A percentile compares a stretch with the other conserved stretches of the same genome.
Evolutionary conservation across 495 filamentous ascomycete genomes (phyloP).

Genomic region (Tuber brumale): DNA sequence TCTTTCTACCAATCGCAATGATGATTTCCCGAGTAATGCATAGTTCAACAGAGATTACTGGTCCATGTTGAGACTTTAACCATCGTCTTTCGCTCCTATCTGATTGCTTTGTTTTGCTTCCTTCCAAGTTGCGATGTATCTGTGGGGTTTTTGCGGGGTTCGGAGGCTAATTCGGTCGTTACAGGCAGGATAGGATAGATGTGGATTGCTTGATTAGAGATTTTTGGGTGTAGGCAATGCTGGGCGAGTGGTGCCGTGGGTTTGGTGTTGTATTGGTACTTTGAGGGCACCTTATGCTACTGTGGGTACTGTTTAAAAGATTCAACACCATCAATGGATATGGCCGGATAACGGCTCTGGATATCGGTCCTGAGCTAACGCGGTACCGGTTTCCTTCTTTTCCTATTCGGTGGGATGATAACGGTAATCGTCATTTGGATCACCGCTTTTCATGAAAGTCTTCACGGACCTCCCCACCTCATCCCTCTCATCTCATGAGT

Average conservation of each 20-base stretch:
- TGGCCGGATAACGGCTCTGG: background rate
- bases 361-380: background rate
- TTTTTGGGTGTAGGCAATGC: background rate
- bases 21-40: constrained; percentile 30
- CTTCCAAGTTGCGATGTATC: background rate
- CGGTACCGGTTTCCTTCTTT: background rate
- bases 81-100: constrained; percentile 43
- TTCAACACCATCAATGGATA: background rate
- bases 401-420: background rate
- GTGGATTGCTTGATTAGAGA: background rate
- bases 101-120: constrained; percentile 17
- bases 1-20: background rate
- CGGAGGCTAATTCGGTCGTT: constrained; percentile 14
- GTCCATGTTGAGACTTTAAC: constrained; percentile 40
- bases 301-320: background rate
- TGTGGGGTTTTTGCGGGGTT: background rate
- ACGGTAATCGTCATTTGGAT: background rate
- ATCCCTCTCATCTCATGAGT: background rate
- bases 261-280: constrained; percentile 6
- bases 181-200: background rate
- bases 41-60: constrained; percentile 43
- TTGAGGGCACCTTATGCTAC: background rate
- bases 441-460: background rate
- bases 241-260: background rate
- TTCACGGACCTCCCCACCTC: background rate